Conservation (phyloP, 1,284 basidiomycete species). For the Ceratobasidium sp. region DNA sequence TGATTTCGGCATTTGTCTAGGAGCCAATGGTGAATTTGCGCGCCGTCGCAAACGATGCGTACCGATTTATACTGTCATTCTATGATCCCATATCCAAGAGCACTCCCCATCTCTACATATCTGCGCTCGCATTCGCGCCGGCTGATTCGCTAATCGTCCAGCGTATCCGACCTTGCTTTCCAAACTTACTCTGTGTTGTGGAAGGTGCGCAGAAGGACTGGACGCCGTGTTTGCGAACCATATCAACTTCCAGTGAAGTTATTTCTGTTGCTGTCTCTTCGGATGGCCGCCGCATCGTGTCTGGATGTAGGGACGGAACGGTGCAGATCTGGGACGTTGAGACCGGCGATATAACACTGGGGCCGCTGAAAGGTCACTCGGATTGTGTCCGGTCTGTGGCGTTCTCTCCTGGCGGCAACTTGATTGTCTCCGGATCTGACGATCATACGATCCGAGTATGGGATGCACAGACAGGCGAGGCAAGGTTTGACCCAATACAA, state of each 20-base stretch:
- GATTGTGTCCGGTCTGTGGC: background rate
- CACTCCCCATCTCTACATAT: constrained; percentile 8
- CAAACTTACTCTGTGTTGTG: background rate
- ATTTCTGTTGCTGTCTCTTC: background rate
- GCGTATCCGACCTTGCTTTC: background rate
- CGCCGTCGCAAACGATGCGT: background rate
- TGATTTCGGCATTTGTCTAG: no score
- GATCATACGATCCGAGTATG: background rate
- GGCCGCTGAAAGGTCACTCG: background rate
- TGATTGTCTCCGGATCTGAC: background rate
- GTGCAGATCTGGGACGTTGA: no score
- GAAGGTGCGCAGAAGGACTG: background rate
- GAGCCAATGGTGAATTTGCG: no score
- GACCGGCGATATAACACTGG: background rate
- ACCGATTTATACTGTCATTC: constrained; percentile 3
- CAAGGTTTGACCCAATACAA: background rate
- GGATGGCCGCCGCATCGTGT: background rate
- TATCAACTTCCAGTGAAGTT: background rate
- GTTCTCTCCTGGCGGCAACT: background rate
- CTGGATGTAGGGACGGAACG: no score
- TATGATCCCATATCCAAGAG: background rate
- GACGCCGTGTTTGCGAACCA: no score
- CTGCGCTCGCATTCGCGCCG: constrained; percentile 7
- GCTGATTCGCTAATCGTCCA: background rate
- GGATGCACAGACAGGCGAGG: background rate